Evolutionary conservation across 345 rosid species (phyloP), one percentile per base, ranked within the genome.

Genomic region (Lenwebbia sp.): DNA sequence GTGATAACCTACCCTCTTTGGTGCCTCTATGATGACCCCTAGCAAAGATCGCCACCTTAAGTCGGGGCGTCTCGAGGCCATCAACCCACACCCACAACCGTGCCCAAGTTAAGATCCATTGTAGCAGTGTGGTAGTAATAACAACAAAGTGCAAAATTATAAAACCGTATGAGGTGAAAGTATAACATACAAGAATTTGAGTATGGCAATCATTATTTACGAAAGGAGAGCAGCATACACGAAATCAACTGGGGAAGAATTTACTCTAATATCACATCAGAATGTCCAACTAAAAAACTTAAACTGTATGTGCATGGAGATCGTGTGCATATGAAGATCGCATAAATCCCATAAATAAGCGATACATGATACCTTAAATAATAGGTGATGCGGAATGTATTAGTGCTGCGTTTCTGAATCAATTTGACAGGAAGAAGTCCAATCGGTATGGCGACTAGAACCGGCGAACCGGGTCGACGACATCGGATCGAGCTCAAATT

Each of bases 261-360:
- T 30, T 62, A 14, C 3, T 30, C 6, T 15, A 30, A 15, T 62
- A 62, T 7, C 19, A 1, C 28, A 23, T 55, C 3, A 19, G 1
- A 65, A 65, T 30, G 41, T 30, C 10, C 10, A 19, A 0, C 21
- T 5, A 44, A 19, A 70, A 70, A 19, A 8, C 5, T 19, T 33
- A 33, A 70, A 33, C 1, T 0, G 25, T 19, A 70, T 6, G 0
- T 33, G 4, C 7, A 33, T 4, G 10, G 25, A 70, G 41, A 70
- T 19, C 7, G 4, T 1, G 0, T 33, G 22, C 37, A 33, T 4
- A 30, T 33, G 5, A 33, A 70, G 3, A 70, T 4, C 0, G 4
- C 0, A 33, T 17, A 17, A 30, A 65, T 9, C 4, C 25, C 25
- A 4, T 21, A 55, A 22, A 55, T 19, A 55, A 55, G n/a, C 8